These are phyloP conservation scores for Heritiera littoralis DNA, from an alignment of 345 rosid species.

Conservation along the genomic window DNA sequence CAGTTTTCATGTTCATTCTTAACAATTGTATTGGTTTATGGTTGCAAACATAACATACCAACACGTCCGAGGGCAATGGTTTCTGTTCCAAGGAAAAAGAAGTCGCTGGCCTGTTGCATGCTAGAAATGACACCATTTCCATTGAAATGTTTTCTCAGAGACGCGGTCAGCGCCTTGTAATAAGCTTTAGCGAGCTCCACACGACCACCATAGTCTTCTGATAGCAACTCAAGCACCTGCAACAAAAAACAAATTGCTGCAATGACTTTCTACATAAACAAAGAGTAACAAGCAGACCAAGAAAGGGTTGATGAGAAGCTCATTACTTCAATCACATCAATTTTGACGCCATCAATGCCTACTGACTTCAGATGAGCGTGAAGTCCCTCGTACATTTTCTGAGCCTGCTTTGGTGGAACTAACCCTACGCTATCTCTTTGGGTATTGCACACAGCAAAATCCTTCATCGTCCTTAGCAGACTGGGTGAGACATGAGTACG, in stretches of 20 bases:
- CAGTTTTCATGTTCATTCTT: too few species aligned
- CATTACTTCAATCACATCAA: slow-evolving; percentile 82
- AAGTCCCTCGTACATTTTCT: slow-evolving; percentile 69
- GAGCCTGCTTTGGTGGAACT: slow-evolving; percentile 59
- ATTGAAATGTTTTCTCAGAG: slow-evolving; percentile 75
- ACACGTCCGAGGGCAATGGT: slow-evolving; percentile 90
- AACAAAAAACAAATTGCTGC: neutral
- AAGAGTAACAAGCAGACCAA: neutral
- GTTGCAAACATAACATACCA: slow-evolving; percentile 42
- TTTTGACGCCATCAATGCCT: slow-evolving; percentile 92
- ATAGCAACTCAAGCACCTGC: slow-evolving; percentile 78
- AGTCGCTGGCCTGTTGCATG: slow-evolving; percentile 94
- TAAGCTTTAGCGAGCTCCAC: slow-evolving; percentile 83
- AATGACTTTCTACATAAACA: neutral
- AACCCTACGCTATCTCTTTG: slow-evolving; percentile 63
- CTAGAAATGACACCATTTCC: slow-evolving; percentile 93
- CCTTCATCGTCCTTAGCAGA: slow-evolving; percentile 67
- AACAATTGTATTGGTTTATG: neutral
- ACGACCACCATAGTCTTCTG: slow-evolving; percentile 84
- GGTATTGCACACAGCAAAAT: slow-evolving; percentile 77
- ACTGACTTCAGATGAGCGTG: slow-evolving; percentile 59
- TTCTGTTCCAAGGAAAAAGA: slow-evolving; percentile 91
- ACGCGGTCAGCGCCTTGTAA: slow-evolving; percentile 65
- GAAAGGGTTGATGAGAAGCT: slow-evolving; percentile 22
- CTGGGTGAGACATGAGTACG: slow-evolving; percentile 64